Percentiles rank a stretch among this genome's conserved stretches.
These are phyloP conservation scores for Bondarzewia mesenterica DNA, from an alignment of 1,284 basidiomycete genomes.

Conservation along the genomic window DNA sequence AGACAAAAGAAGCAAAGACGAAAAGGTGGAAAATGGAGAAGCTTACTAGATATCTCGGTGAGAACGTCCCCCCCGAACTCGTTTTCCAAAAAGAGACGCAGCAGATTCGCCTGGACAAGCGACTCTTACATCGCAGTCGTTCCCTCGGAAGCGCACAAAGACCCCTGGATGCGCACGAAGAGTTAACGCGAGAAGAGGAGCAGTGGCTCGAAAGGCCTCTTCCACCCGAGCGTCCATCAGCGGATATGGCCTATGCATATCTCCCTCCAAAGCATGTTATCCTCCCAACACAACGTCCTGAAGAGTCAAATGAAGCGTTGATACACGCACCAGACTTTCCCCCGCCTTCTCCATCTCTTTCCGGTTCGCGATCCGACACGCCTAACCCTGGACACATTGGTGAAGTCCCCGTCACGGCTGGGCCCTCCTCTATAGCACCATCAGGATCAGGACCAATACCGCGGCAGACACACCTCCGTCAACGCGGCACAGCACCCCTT, in stretches of 20 bases:
- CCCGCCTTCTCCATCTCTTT: not conserved
- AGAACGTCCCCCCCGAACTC: slow-evolving; percentile 10
- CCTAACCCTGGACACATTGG: not conserved
- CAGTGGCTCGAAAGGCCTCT: not conserved
- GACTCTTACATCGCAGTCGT: not conserved
- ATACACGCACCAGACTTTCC: not conserved
- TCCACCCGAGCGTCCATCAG: not conserved
- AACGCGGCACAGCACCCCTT: not conserved
- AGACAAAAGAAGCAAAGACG: slow-evolving; percentile 1
- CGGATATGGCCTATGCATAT: not conserved
- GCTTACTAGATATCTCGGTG: slow-evolving; percentile 11
- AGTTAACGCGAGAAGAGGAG: not conserved
- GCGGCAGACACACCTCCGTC: not conserved
- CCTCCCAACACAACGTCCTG: too few relatives aligned
- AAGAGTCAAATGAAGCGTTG: too few relatives aligned
- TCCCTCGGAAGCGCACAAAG: not conserved
- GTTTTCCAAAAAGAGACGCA: not conserved
- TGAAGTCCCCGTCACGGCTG: not conserved
- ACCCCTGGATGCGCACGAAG: not conserved
- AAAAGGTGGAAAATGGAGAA: slow-evolving; percentile 11
- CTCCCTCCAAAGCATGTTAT: not conserved
- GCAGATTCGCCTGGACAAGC: not conserved
- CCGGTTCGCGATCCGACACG: not conserved
- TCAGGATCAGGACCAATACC: not conserved
- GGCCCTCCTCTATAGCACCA: not conserved